Conservation (phyloP, 2,329 filamentous ascomycete species). For the Neonectria magnoliae region DNA sequence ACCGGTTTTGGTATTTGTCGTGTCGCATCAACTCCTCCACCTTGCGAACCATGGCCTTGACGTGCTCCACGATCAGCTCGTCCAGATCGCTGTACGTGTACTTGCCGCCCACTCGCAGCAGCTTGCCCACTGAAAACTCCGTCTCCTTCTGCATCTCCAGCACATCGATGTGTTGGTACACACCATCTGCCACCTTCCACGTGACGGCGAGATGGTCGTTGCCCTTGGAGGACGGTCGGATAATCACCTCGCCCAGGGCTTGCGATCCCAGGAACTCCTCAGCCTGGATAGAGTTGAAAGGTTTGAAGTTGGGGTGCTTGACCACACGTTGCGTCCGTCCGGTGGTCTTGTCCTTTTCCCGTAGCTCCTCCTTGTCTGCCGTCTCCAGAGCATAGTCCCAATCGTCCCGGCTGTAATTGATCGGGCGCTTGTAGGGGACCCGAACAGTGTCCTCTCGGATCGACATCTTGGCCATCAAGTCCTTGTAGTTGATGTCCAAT, state of each 20-base stretch:
- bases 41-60: slow-evolving; percentile 97
- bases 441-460: slow-evolving; percentile 84
- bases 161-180: slow-evolving; percentile 99
- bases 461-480: slow-evolving; percentile 84
- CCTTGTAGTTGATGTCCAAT: slow-evolving; percentile 85
- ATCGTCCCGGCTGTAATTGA: slow-evolving; percentile 79
- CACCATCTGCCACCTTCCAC: slow-evolving; percentile 95
- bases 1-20: slow-evolving; percentile 90
- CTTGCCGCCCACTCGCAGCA: slow-evolving; percentile 85
- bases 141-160: slow-evolving; percentile 97
- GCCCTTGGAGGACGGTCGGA: slow-evolving; percentile 93
- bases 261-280: slow-evolving; percentile 93
- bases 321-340: slow-evolving; percentile 93
- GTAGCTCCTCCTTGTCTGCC: slow-evolving; percentile 82
- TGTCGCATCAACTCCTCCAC: slow-evolving; percentile 95
- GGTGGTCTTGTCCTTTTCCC: slow-evolving; percentile 85
- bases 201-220: slow-evolving; percentile 95
- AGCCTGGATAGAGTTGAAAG: slow-evolving; percentile 91
- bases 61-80: slow-evolving; percentile 95
- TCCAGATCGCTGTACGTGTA: slow-evolving; percentile 96
- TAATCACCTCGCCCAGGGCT: slow-evolving; percentile 88
- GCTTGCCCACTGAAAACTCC: slow-evolving; percentile 91
- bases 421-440: slow-evolving; percentile 73
- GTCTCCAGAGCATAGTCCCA: slow-evolving; percentile 90
- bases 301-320: slow-evolving; percentile 95